Percentiles rank a stretch among this genome's conserved stretches.
Conservation (phyloP, 768 basidiomycete genomes). For the Trametes cingulata region DNA sequence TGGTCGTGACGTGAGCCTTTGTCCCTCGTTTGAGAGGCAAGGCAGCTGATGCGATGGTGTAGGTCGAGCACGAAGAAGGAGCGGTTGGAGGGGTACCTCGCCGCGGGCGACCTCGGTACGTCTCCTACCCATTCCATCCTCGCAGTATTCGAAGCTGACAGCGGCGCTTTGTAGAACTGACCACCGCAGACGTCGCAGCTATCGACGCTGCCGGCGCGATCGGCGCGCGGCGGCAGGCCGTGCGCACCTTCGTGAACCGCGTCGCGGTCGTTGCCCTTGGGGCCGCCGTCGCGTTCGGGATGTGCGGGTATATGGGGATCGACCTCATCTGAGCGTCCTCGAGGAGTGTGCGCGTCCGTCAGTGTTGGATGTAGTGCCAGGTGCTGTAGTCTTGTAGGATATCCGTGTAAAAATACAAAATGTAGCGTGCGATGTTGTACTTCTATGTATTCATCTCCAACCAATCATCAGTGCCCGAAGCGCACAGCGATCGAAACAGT, state of each 20-base stretch:
- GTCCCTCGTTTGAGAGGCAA: background rate
- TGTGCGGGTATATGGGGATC: constrained; percentile 27
- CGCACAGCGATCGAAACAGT: too few relatives aligned
- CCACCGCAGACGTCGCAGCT: constrained; percentile 49
- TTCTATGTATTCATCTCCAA: too few relatives aligned
- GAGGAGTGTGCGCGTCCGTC: too few relatives aligned
- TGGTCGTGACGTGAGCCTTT: constrained; percentile 60
- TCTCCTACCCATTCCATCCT: constrained; percentile 18
- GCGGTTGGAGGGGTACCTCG: constrained; percentile 67
- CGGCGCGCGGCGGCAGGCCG: constrained; percentile 32
- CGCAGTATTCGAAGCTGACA: background rate
- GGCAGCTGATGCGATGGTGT: background rate
- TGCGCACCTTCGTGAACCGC: constrained; percentile 23
- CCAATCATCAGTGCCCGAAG: too few relatives aligned
- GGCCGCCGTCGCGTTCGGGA: constrained; percentile 24
- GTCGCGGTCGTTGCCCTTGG: constrained; percentile 23
- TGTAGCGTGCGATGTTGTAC: too few relatives aligned
- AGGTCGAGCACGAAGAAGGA: constrained; percentile 67
- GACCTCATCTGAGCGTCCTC: constrained; percentile 17
- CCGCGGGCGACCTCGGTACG: constrained; percentile 64
- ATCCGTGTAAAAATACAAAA: too few relatives aligned
- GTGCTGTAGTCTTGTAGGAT: too few relatives aligned
- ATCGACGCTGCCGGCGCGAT: constrained; percentile 59
- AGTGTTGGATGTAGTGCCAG: too few relatives aligned
- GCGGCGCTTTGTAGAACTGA: constrained; percentile 42